Percentiles rank a stretch among this genome's conserved stretches.
phyloP scores from a whole-genome alignment of 495 filamentous ascomycete species.

The Podospora pseudoanserina region DNA sequence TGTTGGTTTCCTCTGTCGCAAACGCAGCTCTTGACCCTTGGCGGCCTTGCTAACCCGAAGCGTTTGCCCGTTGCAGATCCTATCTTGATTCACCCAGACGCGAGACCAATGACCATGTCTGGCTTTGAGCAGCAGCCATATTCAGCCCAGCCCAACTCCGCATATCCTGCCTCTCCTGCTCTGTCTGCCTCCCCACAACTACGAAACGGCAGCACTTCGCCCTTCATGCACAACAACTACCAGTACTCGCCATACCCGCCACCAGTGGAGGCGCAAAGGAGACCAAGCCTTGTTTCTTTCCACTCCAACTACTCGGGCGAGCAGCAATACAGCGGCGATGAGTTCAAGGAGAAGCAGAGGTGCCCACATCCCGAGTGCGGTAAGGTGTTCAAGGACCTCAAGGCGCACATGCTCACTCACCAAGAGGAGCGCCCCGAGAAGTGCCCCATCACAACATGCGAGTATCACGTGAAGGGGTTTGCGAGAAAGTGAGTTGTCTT shows the following conservation, averaged over 20 bases:
- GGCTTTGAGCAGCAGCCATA: constrained; percentile 39
- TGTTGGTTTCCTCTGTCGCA: constrained; percentile 57
- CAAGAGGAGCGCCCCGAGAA: constrained; percentile 93
- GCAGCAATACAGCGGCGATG: constrained; percentile 56
- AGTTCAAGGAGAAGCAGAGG: constrained; percentile 64
- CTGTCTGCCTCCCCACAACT: constrained; percentile 47
- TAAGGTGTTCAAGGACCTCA: constrained; percentile 84
- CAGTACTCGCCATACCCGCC: constrained; percentile 75
- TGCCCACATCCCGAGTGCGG: constrained; percentile 87
- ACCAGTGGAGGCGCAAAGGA: constrained; percentile 39
- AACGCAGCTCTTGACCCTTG: constrained; percentile 9
- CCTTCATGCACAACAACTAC: constrained; percentile 41
- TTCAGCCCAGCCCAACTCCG: constrained; percentile 38
- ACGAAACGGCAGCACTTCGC: constrained; percentile 43
- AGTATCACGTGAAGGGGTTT: constrained; percentile 95
- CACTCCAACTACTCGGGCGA: constrained; percentile 35
- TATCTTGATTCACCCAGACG: constrained; percentile 48
- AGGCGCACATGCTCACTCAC: constrained; percentile 96
- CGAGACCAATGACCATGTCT: constrained; percentile 43
- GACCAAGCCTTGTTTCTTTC: constrained; percentile 33
- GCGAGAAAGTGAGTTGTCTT: constrained; percentile 61
- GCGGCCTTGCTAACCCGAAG: constrained; percentile 32
- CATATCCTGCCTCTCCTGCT: constrained; percentile 44
- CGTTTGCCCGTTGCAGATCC: constrained; percentile 36
- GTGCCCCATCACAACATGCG: constrained; percentile 91